Percentiles rank a stretch among this genome's conserved stretches.
These are phyloP conservation scores for Globisporangium nunn DNA, from an alignment of 352 stramenopile genomes.

Conservation along the genomic window DNA sequence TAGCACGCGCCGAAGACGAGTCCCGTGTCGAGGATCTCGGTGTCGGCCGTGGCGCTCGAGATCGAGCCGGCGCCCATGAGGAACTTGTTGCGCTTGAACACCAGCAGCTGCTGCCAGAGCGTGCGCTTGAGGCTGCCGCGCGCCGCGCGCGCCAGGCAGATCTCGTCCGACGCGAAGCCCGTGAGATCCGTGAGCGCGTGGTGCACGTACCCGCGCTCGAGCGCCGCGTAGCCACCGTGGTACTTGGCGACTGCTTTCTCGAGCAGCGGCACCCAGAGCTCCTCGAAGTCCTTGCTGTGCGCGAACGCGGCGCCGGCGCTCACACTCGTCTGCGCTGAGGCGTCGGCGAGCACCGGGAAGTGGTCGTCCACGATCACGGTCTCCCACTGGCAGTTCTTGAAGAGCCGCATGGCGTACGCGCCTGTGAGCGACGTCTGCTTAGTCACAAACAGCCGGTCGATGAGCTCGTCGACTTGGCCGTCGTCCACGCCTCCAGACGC, in stretches of 20 bases:
- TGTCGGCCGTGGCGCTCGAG: conserved; percentile 75
- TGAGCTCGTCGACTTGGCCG: conserved; percentile 82
- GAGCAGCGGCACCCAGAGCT: conserved; percentile 90
- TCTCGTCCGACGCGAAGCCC: conserved; percentile 82
- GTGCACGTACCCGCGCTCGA: conserved; percentile 88
- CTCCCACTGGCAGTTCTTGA: conserved; percentile 91
- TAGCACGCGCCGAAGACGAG: conserved; percentile 90
- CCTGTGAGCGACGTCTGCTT: conserved; percentile 89
- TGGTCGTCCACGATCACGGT: conserved; percentile 90
- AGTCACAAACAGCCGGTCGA: conserved; percentile 86
- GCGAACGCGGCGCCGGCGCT: conserved; percentile 82
- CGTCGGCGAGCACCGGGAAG: conserved; percentile 78
- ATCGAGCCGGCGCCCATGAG: conserved; percentile 88
- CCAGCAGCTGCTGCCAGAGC: conserved; percentile 87
- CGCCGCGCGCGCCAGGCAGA: conserved; percentile 78
- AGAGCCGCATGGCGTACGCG: conserved; percentile 88
- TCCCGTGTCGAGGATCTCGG: conserved; percentile 84
- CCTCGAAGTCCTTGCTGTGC: conserved; percentile 83
- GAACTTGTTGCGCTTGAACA: conserved; percentile 84
- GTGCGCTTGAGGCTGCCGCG: conserved; percentile 83
- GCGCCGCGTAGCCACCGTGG: conserved; percentile 79
- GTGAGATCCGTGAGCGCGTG: conserved; percentile 86
- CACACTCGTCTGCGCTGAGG: conserved; percentile 24
- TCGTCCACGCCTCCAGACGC: conserved; percentile 85
- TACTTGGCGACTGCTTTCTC: conserved; percentile 93